phyloP scores from a whole-genome alignment of 2,329 filamentous ascomycete genomes.

The Trichophaea hybrida region DNA sequence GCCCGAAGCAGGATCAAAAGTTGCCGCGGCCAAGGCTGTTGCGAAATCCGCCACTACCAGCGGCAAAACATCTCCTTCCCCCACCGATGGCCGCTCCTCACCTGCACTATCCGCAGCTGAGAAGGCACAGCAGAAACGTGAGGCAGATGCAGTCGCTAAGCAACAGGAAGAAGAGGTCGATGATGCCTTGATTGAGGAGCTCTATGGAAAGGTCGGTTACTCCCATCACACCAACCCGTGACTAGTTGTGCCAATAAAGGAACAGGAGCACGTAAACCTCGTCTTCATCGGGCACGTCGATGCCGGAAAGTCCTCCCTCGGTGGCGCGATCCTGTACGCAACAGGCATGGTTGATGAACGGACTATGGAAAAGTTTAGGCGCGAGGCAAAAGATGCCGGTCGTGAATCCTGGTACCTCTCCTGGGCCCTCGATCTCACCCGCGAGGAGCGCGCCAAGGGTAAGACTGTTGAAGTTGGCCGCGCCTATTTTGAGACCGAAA shows the following conservation, averaged over 20 bases:
- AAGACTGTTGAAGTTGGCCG: slow-evolving; percentile 97
- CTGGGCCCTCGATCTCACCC: slow-evolving; percentile 94
- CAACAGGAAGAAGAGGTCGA: slow-evolving; percentile 58
- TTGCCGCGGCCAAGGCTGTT: slow-evolving; percentile 74
- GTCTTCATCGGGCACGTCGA: slow-evolving; percentile 98
- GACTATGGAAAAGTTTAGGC: slow-evolving; percentile 96
- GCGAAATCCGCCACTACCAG: slow-evolving; percentile 51
- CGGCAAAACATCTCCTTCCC: slow-evolving; percentile 65
- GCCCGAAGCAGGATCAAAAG: slow-evolving; percentile 63
- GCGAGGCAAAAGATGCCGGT: slow-evolving; percentile 86
- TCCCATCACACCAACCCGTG: neutral
- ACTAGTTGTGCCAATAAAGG: neutral
- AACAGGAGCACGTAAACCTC: slow-evolving; percentile 63
- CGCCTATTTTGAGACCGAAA: slow-evolving; percentile 93
- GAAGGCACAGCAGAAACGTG: slow-evolving; percentile 36
- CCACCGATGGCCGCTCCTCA: slow-evolving; percentile 67
- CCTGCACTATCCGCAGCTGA: slow-evolving; percentile 37
- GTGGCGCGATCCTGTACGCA: slow-evolving; percentile 79
- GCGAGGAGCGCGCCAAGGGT: slow-evolving; percentile 88
- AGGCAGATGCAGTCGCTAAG: slow-evolving; percentile 70
- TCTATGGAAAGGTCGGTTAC: slow-evolving; percentile 64
- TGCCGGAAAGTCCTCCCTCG: slow-evolving; percentile 91
- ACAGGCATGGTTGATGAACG: slow-evolving; percentile 99
- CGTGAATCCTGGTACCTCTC: slow-evolving; percentile 98
- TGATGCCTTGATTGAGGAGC: slow-evolving; percentile 75